Evolutionary conservation across 352 stramenopile species (phyloP).

Genomic region (Globisporangium perplexum): DNA sequence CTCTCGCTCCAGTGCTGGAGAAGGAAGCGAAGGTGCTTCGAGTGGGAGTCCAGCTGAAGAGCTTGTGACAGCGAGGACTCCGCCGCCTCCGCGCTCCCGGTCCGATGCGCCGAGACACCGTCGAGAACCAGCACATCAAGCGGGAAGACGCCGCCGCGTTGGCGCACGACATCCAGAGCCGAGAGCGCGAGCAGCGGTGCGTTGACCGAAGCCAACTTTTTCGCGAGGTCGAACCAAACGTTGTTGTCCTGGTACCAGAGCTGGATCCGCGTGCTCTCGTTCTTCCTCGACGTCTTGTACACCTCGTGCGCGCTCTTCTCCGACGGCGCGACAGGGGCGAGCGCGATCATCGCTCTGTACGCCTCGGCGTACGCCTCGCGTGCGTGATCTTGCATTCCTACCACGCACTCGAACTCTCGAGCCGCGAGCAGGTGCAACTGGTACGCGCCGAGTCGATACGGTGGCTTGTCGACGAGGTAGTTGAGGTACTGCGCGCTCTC

Average conservation of each 20-base stretch:
- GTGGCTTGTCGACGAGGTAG: slow-evolving; percentile 54
- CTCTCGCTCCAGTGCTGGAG: slow-evolving; percentile 26
- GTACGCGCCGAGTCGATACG: slow-evolving; percentile 40
- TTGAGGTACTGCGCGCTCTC: slow-evolving; percentile 73
- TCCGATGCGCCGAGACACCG: slow-evolving; percentile 31
- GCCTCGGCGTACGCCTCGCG: slow-evolving; percentile 46
- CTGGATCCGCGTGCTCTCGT: slow-evolving; percentile 45
- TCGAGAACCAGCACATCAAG: slow-evolving; percentile 36
- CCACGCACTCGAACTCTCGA: slow-evolving; percentile 38
- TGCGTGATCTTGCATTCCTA: slow-evolving; percentile 33
- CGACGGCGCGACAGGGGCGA: slow-evolving; percentile 36
- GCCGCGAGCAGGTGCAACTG: slow-evolving; percentile 54
- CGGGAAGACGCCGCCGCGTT: slow-evolving; percentile 10
- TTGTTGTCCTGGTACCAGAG: slow-evolving; percentile 48
- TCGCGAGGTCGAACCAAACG: slow-evolving; percentile 60
- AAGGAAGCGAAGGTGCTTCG: slow-evolving; percentile 39
- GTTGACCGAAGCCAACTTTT: slow-evolving; percentile 35
- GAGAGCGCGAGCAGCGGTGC: slow-evolving; percentile 35
- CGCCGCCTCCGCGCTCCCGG: slow-evolving; percentile 23
- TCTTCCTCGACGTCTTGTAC: slow-evolving; percentile 64
- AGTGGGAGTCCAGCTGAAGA: slow-evolving; percentile 38
- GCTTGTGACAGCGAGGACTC: slow-evolving; percentile 24
- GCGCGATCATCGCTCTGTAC: slow-evolving; percentile 45
- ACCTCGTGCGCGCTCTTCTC: slow-evolving; percentile 52
- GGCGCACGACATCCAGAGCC: slow-evolving; percentile 22